These are phyloP conservation scores for Nothomitra cinnamomea DNA, from an alignment of 2,329 filamentous ascomycete species.

Conservation along the genomic window DNA sequence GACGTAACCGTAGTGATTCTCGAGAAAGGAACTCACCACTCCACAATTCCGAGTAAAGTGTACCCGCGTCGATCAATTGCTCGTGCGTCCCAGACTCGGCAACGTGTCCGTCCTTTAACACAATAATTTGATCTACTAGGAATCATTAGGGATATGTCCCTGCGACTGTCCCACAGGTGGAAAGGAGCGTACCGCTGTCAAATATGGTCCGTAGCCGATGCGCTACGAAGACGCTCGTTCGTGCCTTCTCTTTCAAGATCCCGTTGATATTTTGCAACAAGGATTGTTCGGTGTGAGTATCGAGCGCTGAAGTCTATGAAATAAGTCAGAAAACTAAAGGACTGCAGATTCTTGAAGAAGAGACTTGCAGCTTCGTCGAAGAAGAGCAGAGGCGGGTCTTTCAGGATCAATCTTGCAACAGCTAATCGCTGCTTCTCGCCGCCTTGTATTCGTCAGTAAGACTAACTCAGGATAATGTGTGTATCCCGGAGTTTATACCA, in stretches of 20 bases:
- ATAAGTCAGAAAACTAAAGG: neutral
- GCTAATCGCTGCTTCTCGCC: slow-evolving; percentile 88
- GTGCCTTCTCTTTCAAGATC: slow-evolving; percentile 70
- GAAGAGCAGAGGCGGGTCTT: slow-evolving; percentile 79
- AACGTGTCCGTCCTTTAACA: slow-evolving; percentile 69
- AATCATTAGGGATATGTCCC: no score
- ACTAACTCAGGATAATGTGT: neutral
- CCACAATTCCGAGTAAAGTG: slow-evolving; percentile 82
- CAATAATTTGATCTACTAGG: slow-evolving; percentile 63
- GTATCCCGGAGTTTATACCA: slow-evolving; percentile 22
- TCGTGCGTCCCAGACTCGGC: slow-evolving; percentile 79
- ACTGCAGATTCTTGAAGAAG: neutral
- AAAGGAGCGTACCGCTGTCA: slow-evolving; percentile 39
- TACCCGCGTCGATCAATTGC: slow-evolving; percentile 59
- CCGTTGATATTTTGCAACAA: slow-evolving; percentile 85
- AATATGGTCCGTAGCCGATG: slow-evolving; percentile 86
- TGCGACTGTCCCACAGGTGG: neutral
- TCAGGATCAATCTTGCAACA: slow-evolving; percentile 66
- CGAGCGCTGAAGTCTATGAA: slow-evolving; percentile 57
- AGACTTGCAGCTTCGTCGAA: slow-evolving; percentile 67
- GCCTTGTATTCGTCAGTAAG: slow-evolving; percentile 18
- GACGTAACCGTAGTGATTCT: neutral
- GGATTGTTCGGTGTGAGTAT: slow-evolving; percentile 85
- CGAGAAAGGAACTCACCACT: slow-evolving; percentile 41
- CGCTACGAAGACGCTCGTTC: slow-evolving; percentile 89